A percentile compares a stretch with the other conserved stretches of the same genome.
phyloP scores from a whole-genome alignment of 2,329 filamentous ascomycete genomes.

The Teratosphaeria gauchensis region DNA sequence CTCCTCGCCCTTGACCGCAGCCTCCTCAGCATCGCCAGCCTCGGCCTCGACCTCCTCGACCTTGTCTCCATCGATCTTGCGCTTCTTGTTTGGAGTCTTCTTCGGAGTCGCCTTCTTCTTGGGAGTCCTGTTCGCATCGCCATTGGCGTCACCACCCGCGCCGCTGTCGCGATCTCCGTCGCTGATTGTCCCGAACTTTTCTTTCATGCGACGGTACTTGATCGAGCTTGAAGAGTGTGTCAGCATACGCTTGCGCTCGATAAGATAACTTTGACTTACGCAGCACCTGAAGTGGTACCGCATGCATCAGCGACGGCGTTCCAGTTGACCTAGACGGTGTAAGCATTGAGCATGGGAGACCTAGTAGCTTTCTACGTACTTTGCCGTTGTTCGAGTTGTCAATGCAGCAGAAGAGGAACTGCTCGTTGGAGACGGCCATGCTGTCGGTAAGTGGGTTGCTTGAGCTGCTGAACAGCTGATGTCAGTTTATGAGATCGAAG shows the following conservation, averaged over 20 bases:
- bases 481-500: background rate
- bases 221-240: background rate
- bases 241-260: background rate
- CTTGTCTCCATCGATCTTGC: conserved; percentile 5
- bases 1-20: no score
- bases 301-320: conserved; percentile 8
- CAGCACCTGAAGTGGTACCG: conserved; percentile 8
- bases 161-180: background rate
- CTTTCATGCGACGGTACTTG: conserved; percentile 8
- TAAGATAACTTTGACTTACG: conserved; percentile 1
- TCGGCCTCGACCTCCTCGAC: background rate
- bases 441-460: background rate
- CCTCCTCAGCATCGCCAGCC: background rate
- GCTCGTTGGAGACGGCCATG: conserved; percentile 4
- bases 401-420: conserved; percentile 7
- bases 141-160: background rate
- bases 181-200: conserved; percentile 4
- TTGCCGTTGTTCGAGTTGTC: conserved; percentile 5
- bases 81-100: conserved; percentile 8
- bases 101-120: background rate
- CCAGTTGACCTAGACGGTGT: conserved; percentile 6
- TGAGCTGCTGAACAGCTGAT: background rate
- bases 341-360: background rate
- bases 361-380: background rate
- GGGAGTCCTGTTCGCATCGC: background rate